A percentile compares a stretch with the other conserved stretches of the same genome.
Conservation (phyloP, 2,329 filamentous ascomycete genomes). For the Amylocarpus encephaloides region DNA sequence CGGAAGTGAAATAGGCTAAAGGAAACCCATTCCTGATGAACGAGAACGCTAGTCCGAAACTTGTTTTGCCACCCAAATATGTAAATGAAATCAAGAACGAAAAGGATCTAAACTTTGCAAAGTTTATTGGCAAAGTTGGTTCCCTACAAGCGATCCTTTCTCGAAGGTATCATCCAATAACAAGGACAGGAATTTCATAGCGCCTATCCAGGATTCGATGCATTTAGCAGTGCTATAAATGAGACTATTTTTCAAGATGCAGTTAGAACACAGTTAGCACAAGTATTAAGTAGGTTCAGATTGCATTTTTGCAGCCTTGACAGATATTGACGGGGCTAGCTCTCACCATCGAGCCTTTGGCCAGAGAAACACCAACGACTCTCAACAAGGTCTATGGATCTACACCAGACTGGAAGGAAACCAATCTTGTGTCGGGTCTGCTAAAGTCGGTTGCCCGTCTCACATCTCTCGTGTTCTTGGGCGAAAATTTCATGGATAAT, state of each 20-base stretch:
- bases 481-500: slow-evolving; percentile 39
- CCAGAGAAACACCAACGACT: slow-evolving; percentile 32
- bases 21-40: slow-evolving; percentile 12
- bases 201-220: slow-evolving; percentile 32
- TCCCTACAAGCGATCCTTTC: slow-evolving; percentile 10
- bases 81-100: slow-evolving; percentile 34
- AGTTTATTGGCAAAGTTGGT: slow-evolving; percentile 32
- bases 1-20: slow-evolving; percentile 6
- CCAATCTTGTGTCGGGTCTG: slow-evolving; percentile 33
- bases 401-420: slow-evolving; percentile 35
- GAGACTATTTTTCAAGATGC: slow-evolving; percentile 29
- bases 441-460: slow-evolving; percentile 42
- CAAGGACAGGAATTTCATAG: slow-evolving; percentile 30
- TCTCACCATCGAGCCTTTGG: slow-evolving; percentile 32
- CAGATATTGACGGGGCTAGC: background rate
- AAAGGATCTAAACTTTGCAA: slow-evolving; percentile 30
- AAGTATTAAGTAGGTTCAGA: slow-evolving; percentile 25
- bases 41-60: slow-evolving; percentile 5
- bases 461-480: slow-evolving; percentile 45
- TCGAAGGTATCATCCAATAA: too few relatives aligned
- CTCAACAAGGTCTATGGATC: slow-evolving; percentile 32
- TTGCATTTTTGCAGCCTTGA: background rate
- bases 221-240: slow-evolving; percentile 21
- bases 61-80: slow-evolving; percentile 14
- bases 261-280: slow-evolving; percentile 31